Percentiles rank a stretch among this genome's conserved stretches.
Evolutionary conservation across 75 land plant genomes (phyloP).

Genomic region (Azolla pinnata): DNA sequence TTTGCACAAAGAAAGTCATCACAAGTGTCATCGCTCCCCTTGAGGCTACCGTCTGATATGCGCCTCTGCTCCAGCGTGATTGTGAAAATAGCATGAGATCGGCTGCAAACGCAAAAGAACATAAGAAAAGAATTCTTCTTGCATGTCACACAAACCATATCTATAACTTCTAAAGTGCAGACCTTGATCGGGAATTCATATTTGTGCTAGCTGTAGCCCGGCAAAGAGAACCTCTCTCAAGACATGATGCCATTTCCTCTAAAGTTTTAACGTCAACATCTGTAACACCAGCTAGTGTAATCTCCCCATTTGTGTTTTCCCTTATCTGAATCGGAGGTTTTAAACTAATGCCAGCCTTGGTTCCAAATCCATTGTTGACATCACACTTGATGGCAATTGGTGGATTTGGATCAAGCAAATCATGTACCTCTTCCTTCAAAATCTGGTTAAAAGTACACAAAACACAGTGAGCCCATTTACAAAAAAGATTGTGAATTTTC

Average conservation of each 20-base stretch:
- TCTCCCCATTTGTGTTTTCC: slow-evolving; percentile 85
- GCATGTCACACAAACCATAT: too few relatives aligned
- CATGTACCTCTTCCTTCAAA: slow-evolving; percentile 96
- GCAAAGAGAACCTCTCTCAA: slow-evolving; percentile 69
- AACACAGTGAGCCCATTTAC: too few relatives aligned
- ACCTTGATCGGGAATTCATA: slow-evolving; percentile 99
- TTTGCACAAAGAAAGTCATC: slow-evolving; percentile 87
- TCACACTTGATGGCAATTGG: slow-evolving; percentile 16
- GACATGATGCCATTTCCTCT: slow-evolving; percentile 79
- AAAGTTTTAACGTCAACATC: slow-evolving; percentile 72
- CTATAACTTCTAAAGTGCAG: too few relatives aligned
- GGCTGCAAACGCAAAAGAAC: slow-evolving; percentile 39
- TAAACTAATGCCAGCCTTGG: too few relatives aligned
- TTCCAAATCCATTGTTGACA: slow-evolving; percentile 21
- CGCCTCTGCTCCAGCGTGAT: slow-evolving; percentile 81
- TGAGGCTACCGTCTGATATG: slow-evolving; percentile 17
- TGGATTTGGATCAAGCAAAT: slow-evolving; percentile 70
- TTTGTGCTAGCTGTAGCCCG: slow-evolving; percentile 98
- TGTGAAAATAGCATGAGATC: slow-evolving; percentile 99
- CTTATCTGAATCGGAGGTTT: slow-evolving; percentile 95
- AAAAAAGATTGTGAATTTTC: too few relatives aligned
- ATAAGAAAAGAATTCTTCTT: slow-evolving; percentile 4
- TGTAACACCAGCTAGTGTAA: slow-evolving; percentile 85
- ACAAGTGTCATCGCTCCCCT: slow-evolving; percentile 33
- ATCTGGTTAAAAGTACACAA: too few relatives aligned